phyloP scores from a whole-genome alignment of 2,329 filamentous ascomycete species.

The Calycina herbarum region DNA sequence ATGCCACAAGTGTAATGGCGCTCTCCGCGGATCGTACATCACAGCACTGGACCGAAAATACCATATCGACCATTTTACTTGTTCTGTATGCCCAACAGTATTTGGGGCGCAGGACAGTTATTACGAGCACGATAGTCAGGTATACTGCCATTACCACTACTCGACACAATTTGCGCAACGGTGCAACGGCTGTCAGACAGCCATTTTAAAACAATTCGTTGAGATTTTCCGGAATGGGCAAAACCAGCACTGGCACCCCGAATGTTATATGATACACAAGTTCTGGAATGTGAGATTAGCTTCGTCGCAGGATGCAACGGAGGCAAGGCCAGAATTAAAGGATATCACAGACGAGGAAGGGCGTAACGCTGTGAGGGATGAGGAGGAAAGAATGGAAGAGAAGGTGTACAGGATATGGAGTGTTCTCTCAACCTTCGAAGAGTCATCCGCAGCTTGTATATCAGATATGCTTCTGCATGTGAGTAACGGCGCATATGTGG shows the following conservation, averaged over 20 bases:
- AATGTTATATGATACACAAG: conserved; percentile 99
- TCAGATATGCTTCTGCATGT: conserved; percentile 99
- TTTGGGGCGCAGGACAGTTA: conserved; percentile 98
- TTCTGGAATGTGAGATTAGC: conserved; percentile 95
- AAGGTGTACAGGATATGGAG: conserved; percentile 99
- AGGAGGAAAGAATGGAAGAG: conserved; percentile 94
- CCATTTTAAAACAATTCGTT: conserved; percentile 97
- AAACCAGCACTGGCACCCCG: conserved; percentile 98
- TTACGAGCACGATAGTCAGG: conserved; percentile 94
- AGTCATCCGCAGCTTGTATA: conserved; percentile 96
- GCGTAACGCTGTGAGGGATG: conserved; percentile 73
- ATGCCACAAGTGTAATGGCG: conserved; percentile 88
- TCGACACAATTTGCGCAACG: conserved; percentile 95
- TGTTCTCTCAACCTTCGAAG: conserved; percentile 93
- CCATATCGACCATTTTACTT: conserved; percentile 98
- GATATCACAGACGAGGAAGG: conserved; percentile 64
- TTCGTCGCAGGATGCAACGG: conserved; percentile 45
- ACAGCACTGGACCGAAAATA: conserved; percentile 97
- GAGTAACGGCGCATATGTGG: conserved; percentile 94
- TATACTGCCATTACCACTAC: conserved; percentile 99
- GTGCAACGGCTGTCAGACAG: conserved; percentile 95
- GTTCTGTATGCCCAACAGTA: conserved; percentile 94
- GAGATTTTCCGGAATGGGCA: conserved; percentile 98
- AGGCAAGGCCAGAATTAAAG: conserved; percentile 42
- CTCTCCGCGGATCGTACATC: conserved; percentile 94